Base-by-base conservation (phyloP, 129 eudicot genomes). In the Pseudognaphalium luteoalbum region DNA sequence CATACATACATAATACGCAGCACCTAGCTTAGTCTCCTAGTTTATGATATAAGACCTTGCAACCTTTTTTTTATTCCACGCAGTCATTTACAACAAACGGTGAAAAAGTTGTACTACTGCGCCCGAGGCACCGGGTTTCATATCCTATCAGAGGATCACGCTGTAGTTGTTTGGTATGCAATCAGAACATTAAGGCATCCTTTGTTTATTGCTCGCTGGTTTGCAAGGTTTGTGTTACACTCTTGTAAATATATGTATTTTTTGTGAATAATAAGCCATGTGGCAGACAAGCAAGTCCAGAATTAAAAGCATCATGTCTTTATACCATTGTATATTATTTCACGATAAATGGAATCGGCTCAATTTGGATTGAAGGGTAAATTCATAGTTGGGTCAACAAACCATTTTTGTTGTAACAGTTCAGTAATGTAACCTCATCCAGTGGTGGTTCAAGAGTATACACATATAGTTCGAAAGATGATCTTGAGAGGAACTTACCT, bases 81-180 rank as follows among this genome's bases (percentile, higher is more conserved):
- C 64, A 79, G 74, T 62, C 78, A 29, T 79, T 72, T 64, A 63
- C 77, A 66, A 79, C 78, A 35, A 79, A 79, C 50, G 54, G 68
- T 37, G 83, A 72, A 57, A 72, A 64, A n/a, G 78, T 72, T 19
- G 69, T 79, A 51, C 66, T 79, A 34, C 5, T 79, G 74, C 78
- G 73, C 28, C 74, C 78, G 39, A 72, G 68, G 74, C 78, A 28
- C 12, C 37, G 22, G 4, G 29, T 37, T 10, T 16, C 78, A 11
- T 64, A 15, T 54, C 66, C 74, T 16, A 22, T 28, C 1, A 64
- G 61, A 64, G 73, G 67, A 72, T 54, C 83, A 11, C 73, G 78
- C 1, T 17, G 61, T 66, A 64, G 60, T 2, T 79, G 83, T 29
- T 52, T 65, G 37, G 83, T 79, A 51, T 79, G 83, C 68, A 65